phyloP scores from a whole-genome alignment of 169 alveolate species.

The Perkinsus chesapeaki region DNA sequence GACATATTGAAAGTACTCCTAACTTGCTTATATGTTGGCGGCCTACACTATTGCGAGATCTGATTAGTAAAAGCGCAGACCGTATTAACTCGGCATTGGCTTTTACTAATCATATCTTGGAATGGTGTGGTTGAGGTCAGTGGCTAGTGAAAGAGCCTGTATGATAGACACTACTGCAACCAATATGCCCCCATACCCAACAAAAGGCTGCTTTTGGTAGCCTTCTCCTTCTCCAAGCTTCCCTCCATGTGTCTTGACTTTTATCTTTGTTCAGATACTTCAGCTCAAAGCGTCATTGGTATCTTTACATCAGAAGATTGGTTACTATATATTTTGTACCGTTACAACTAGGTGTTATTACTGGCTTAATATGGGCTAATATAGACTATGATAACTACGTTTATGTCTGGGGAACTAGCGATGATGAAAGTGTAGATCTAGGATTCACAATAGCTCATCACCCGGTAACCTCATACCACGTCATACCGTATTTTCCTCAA shows the following conservation, averaged over 20 bases:
- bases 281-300: not conserved
- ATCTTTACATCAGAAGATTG: not conserved
- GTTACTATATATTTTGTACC: not conserved
- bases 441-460: not conserved
- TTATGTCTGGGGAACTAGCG: not conserved
- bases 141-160: too few relatives aligned
- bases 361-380: not conserved
- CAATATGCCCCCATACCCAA: too few relatives aligned
- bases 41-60: too few relatives aligned
- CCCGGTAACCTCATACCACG: not conserved
- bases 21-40: not conserved
- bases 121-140: too few relatives aligned
- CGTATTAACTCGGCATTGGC: too few relatives aligned
- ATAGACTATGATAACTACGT: not conserved
- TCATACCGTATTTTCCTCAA: not conserved
- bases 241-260: not conserved
- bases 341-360: not conserved
- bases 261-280: not conserved
- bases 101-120: too few relatives aligned
- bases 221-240: too few relatives aligned
- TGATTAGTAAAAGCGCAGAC: too few relatives aligned
- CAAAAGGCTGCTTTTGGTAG: too few relatives aligned
- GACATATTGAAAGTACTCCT: not conserved
- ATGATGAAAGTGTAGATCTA: not conserved
- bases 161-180: too few relatives aligned